Conservation (phyloP, 2,329 filamentous ascomycete species). For the Neofusicoccum sp. region DNA sequence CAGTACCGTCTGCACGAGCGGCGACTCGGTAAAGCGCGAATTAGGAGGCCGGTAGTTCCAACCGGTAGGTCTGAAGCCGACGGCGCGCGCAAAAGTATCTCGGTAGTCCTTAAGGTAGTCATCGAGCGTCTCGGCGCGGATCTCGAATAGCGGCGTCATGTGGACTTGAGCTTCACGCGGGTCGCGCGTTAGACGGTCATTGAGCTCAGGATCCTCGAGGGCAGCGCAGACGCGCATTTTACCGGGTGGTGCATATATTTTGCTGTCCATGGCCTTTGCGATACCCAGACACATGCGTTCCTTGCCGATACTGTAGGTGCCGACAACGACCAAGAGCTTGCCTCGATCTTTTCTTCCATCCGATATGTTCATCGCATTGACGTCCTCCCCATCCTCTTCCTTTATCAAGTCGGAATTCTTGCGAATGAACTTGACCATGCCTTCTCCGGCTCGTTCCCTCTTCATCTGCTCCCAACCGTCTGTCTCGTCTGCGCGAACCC, state of each 20-base stretch:
- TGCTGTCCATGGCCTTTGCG: slow-evolving; percentile 77
- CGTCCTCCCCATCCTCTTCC: slow-evolving; percentile 24
- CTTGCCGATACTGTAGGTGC: slow-evolving; percentile 97
- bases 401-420: slow-evolving; percentile 38
- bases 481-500: slow-evolving; percentile 58
- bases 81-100: slow-evolving; percentile 78
- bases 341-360: slow-evolving; percentile 48
- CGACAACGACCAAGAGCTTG: slow-evolving; percentile 84
- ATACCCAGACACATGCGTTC: slow-evolving; percentile 94
- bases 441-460: slow-evolving; percentile 52
- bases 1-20: slow-evolving; percentile 64
- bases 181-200: slow-evolving; percentile 72
- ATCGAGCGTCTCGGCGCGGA: slow-evolving; percentile 83
- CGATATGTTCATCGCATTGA: slow-evolving; percentile 32
- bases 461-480: slow-evolving; percentile 60
- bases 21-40: slow-evolving; percentile 61
- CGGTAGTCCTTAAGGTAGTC: slow-evolving; percentile 82
- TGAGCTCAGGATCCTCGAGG: slow-evolving; percentile 80
- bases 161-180: slow-evolving; percentile 89
- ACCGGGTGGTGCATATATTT: slow-evolving; percentile 80
- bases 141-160: slow-evolving; percentile 95
- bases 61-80: slow-evolving; percentile 88
- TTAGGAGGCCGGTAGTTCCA: slow-evolving; percentile 85
- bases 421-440: slow-evolving; percentile 63
- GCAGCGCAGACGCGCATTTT: slow-evolving; percentile 85